Percentiles rank a stretch among this genome's conserved stretches.
These are phyloP conservation scores for Aspergillus diversus DNA, from an alignment of 495 filamentous ascomycete species.

Conservation along the genomic window DNA sequence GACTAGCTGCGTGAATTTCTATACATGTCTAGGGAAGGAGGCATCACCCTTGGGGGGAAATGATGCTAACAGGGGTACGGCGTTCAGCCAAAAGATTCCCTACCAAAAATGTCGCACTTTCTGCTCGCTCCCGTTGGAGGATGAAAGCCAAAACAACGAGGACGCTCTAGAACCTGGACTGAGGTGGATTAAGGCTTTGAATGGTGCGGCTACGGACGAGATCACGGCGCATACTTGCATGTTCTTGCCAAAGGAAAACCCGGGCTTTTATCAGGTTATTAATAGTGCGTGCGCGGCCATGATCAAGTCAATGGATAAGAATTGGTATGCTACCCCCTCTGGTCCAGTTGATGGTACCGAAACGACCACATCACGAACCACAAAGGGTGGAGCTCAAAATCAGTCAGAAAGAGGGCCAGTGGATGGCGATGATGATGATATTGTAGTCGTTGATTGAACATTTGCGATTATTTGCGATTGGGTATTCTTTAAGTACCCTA, in stretches of 20 bases:
- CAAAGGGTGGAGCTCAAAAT: conserved; percentile 14
- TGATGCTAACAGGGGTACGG: conserved; percentile 22
- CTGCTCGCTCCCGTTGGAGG: conserved; percentile 67
- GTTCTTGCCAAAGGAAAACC: conserved; percentile 82
- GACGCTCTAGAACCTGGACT: conserved; percentile 32
- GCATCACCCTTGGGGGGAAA: conserved; percentile 40
- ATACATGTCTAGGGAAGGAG: conserved; percentile 76
- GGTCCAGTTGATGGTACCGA: conserved; percentile 29
- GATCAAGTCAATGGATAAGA: conserved; percentile 50
- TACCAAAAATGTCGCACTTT: conserved; percentile 72
- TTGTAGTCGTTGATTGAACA: conserved; percentile 43
- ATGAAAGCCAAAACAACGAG: conserved; percentile 39
- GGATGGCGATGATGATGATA: conserved; percentile 42
- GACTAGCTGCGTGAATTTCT: conserved; percentile 78
- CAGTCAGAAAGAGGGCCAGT: conserved; percentile 33
- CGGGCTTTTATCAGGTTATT: conserved; percentile 71
- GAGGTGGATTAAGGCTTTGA: conserved; percentile 69
- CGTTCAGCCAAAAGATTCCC: conserved; percentile 46
- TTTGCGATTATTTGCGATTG: neutral
- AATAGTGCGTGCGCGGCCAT: conserved; percentile 66
- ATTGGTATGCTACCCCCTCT: conserved; percentile 42
- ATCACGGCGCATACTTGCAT: conserved; percentile 82
- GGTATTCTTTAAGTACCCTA: neutral
- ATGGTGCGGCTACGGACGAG: conserved; percentile 79
- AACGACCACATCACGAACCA: conserved; percentile 20